phyloP scores from a whole-genome alignment of 805 yeast genomes.

The Zygosaccharomyces bisporus region DNA sequence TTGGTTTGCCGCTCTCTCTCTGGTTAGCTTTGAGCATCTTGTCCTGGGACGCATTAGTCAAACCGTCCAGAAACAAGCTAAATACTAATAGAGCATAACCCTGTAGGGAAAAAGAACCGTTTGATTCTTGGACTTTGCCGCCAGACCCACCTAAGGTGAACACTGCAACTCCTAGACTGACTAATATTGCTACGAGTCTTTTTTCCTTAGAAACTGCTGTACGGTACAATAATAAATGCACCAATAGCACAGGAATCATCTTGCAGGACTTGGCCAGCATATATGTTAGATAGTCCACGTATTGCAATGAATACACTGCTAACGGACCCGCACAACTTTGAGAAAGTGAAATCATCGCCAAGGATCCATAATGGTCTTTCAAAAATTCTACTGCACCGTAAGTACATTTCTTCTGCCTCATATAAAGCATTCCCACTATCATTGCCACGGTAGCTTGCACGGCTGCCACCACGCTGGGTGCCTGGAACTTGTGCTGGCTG shows the following conservation, averaged over 20 bases:
- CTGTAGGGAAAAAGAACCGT: constrained; percentile 37
- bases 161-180: constrained; percentile 76
- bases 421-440: constrained; percentile 59
- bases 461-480: constrained; percentile 74
- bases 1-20: constrained; percentile 21
- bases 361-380: constrained; percentile 35
- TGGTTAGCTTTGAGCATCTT: constrained; percentile 52
- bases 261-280: constrained; percentile 91
- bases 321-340: constrained; percentile 81
- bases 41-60: constrained; percentile 93
- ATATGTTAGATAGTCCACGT: constrained; percentile 82
- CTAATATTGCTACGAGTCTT: constrained; percentile 69
- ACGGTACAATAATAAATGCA: constrained; percentile 68
- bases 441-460: constrained; percentile 74
- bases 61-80: constrained; percentile 81
- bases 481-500: constrained; percentile 54
- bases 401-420: constrained; percentile 36
- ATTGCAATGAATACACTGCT: constrained; percentile 70
- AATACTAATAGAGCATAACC: constrained; percentile 59
- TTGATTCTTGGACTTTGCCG: constrained; percentile 17
- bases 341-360: constrained; percentile 58
- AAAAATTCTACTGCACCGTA: constrained; percentile 37
- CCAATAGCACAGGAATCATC: constrained; percentile 87
- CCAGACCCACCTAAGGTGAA: constrained; percentile 60
- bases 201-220: constrained; percentile 71